Evolutionary conservation across 768 basidiomycete species (phyloP).

Genomic region (Hydnomerulius pinastri): DNA sequence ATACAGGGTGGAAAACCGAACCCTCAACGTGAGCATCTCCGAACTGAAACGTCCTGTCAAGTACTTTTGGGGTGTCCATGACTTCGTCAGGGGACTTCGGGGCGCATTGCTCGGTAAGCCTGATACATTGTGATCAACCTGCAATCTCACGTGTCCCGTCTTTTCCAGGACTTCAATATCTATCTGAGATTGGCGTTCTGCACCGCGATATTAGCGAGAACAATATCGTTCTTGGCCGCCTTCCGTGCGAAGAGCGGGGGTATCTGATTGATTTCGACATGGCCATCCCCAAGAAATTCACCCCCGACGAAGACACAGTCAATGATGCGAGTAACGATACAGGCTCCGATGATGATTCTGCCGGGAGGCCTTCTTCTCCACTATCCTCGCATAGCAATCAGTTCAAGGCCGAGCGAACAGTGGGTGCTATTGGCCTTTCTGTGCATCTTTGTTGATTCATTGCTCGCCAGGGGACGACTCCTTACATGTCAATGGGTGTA

Average conservation of each 20-base stretch:
- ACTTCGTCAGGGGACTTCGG: constrained; percentile 17
- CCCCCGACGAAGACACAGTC: background rate
- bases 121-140: background rate
- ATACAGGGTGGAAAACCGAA: constrained; percentile 1
- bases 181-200: constrained; percentile 21
- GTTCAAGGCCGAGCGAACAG: background rate
- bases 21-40: background rate
- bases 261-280: constrained; percentile 36
- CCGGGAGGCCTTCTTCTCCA: background rate
- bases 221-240: constrained; percentile 31
- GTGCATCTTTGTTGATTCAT: too few relatives aligned
- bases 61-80: constrained; percentile 19
- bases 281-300: constrained; percentile 5
- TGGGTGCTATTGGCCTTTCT: background rate
- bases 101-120: constrained; percentile 15
- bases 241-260: constrained; percentile 14
- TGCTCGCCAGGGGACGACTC: constrained; percentile 1
- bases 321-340: background rate
- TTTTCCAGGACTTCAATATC: constrained; percentile 19
- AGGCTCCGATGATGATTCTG: too few relatives aligned
- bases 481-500: constrained; percentile 7
- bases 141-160: too few relatives aligned
- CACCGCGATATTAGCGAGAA: constrained; percentile 38
- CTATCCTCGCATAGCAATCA: background rate
- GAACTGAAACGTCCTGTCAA: constrained; percentile 11